Evolutionary conservation across 768 basidiomycete species (phyloP).

Genomic region (Termitomyces sp.): DNA sequence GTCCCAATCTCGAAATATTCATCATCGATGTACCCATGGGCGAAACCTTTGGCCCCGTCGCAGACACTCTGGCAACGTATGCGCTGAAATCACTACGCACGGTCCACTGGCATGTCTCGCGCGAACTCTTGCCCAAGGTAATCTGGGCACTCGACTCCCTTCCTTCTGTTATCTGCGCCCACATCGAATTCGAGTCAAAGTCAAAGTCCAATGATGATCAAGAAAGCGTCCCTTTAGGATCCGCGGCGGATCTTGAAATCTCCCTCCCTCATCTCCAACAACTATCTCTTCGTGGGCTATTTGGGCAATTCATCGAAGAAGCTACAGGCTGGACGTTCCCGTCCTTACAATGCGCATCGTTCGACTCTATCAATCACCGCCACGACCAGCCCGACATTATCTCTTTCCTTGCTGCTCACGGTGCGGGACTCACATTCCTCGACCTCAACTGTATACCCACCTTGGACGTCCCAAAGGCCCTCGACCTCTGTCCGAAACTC

Average conservation of each 20-base stretch:
- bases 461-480: conserved; percentile 52
- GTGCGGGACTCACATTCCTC: conserved; percentile 52
- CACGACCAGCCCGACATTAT: conserved; percentile 53
- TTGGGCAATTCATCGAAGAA: conserved; percentile 66
- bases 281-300: conserved; percentile 55
- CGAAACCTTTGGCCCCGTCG: conserved; percentile 55
- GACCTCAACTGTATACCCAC: conserved; percentile 57
- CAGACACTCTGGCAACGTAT: conserved; percentile 52
- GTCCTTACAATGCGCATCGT: conserved; percentile 47
- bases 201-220: conserved; percentile 22
- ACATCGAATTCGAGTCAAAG: conserved; percentile 54
- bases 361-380: conserved; percentile 44
- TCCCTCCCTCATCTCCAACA: conserved; percentile 53
- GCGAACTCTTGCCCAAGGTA: conserved; percentile 21
- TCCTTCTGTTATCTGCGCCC: conserved; percentile 47
- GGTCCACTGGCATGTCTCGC: conserved; percentile 20
- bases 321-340: conserved; percentile 64
- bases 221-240: conserved; percentile 49
- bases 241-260: conserved; percentile 52
- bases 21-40: conserved; percentile 63
- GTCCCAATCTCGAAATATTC: conserved; percentile 72
- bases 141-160: conserved; percentile 70
- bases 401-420: conserved; percentile 57
- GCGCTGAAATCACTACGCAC: conserved; percentile 50
- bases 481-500: conserved; percentile 61